phyloP scores from a whole-genome alignment of 2,329 filamentous ascomycete species.

The Venturia nashicola region DNA sequence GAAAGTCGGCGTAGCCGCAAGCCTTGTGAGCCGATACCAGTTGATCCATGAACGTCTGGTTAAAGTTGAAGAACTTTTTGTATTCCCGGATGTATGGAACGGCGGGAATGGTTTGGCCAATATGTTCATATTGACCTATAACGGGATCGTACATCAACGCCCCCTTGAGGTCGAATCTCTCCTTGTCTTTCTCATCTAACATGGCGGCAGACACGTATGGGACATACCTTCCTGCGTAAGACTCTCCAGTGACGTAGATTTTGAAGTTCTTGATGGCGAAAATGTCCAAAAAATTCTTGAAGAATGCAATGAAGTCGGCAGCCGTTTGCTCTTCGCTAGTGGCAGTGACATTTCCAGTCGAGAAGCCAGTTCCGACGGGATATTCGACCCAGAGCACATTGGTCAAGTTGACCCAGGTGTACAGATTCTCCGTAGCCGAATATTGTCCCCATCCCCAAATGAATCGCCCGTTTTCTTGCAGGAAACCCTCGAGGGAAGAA shows the following conservation, averaged over 20 bases:
- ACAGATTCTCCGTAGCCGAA: conserved; percentile 12
- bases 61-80: conserved; percentile 13
- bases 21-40: conserved; percentile 11
- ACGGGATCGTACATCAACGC: conserved; percentile 14
- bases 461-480: conserved; percentile 13
- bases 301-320: conserved; percentile 14
- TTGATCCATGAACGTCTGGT: conserved; percentile 13
- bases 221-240: conserved; percentile 15
- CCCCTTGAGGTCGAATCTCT: conserved; percentile 12
- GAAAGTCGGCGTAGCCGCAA: conserved; percentile 13
- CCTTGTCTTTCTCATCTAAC: conserved; percentile 21
- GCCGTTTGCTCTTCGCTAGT: conserved; percentile 15
- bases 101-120: conserved; percentile 8
- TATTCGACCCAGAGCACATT: conserved; percentile 16
- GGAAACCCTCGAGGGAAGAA: conserved; percentile 13
- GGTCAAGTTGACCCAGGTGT: conserved; percentile 15
- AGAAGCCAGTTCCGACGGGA: conserved; percentile 14
- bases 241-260: conserved; percentile 14
- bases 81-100: conserved; percentile 12
- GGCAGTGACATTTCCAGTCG: conserved; percentile 13
- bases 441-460: conserved; percentile 14
- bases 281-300: conserved; percentile 14
- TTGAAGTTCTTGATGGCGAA: conserved; percentile 16
- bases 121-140: conserved; percentile 19
- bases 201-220: conserved; percentile 14